Evolutionary conservation across 495 filamentous ascomycete genomes (phyloP).

Genomic region (Aspergillus sclerotioniger): DNA sequence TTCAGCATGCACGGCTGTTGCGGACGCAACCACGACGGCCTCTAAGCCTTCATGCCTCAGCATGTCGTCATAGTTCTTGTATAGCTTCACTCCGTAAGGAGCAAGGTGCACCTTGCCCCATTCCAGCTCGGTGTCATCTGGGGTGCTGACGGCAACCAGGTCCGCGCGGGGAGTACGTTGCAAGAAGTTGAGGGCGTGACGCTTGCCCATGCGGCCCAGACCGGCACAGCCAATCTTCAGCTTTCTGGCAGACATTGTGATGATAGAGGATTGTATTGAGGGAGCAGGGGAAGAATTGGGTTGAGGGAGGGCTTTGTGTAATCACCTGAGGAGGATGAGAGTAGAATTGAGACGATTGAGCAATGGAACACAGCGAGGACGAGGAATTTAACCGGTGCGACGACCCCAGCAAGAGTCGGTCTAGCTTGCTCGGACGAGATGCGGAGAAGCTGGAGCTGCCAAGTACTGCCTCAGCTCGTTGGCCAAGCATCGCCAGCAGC

Average conservation of each 20-base stretch:
- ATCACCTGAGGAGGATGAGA: slow-evolving; percentile 1
- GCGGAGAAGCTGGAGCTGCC: slow-evolving; percentile 10
- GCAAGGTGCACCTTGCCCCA: slow-evolving; percentile 51
- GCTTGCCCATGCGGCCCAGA: slow-evolving; percentile 59
- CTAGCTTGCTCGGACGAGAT: slow-evolving; percentile 11
- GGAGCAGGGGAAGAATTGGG: slow-evolving; percentile 2
- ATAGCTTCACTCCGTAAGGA: slow-evolving; percentile 46
- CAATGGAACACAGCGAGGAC: not conserved
- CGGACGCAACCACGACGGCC: slow-evolving; percentile 52
- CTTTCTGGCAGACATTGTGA: slow-evolving; percentile 43
- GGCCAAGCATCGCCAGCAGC: not conserved
- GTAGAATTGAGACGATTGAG: not conserved
- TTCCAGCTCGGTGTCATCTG: slow-evolving; percentile 47
- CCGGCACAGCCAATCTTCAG: slow-evolving; percentile 52
- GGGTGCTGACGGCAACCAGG: slow-evolving; percentile 51
- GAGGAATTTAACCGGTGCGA: slow-evolving; percentile 12
- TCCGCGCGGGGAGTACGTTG: slow-evolving; percentile 51
- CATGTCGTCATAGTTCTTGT: slow-evolving; percentile 57
- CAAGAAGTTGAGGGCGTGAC: slow-evolving; percentile 55
- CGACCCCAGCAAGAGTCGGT: slow-evolving; percentile 14
- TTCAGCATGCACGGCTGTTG: slow-evolving; percentile 55
- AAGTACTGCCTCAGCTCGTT: too few species aligned
- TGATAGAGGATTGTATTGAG: not conserved
- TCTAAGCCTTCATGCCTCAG: slow-evolving; percentile 52
- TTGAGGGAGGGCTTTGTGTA: not conserved